Base-by-base conservation (phyloP, 306 rosid genomes). In the Quercus suber region DNA sequence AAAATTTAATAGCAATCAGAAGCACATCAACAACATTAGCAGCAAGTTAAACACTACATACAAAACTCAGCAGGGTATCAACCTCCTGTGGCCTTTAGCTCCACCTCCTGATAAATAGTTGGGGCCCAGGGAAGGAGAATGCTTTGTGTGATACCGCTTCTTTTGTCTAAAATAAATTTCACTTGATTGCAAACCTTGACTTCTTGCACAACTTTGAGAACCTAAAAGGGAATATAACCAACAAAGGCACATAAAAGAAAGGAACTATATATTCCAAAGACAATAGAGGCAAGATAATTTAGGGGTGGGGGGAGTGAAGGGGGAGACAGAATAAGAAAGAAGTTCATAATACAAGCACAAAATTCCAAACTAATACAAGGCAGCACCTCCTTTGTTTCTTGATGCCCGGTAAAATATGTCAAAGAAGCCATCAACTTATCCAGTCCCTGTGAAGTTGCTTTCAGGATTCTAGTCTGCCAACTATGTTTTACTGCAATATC, bases 51-150 rank as follows among this genome's bases (percentile, higher is more conserved):
- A 58, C 61, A 69, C 17, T 78, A 55, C 81, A 80, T 19, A 67
- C 9, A 67, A 75, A 84, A 73, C 71, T 63, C 76, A 84, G 82
- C 75, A 80, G 51, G 74, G 31, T 35, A 76, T 89, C 76, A 63
- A 94, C 99, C 99, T 89, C 99, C 99, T 28, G 80, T 51, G 80
- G 90, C 99, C 84, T 82, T 87, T 60, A 89, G 92, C 83, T 89
- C 89, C 78, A 82, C 86, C 87, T 89, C 99, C 88, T 94, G 99
- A 88, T 81, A 87, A 84, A 91, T 88, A 88, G 83, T 82, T 58
- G 95, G 92, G 75, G 84, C 88, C 99, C 99, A 94, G 5, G 99
- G 99, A 75, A 92, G 88, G 55, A 89, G 80, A 79, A 94, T 86
- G 76, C 81, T 80, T 82, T 69, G 82, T 31, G 82, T 53, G 41